phyloP scores from a whole-genome alignment of 2,329 filamentous ascomycete genomes.

The Alternaria sp. region DNA sequence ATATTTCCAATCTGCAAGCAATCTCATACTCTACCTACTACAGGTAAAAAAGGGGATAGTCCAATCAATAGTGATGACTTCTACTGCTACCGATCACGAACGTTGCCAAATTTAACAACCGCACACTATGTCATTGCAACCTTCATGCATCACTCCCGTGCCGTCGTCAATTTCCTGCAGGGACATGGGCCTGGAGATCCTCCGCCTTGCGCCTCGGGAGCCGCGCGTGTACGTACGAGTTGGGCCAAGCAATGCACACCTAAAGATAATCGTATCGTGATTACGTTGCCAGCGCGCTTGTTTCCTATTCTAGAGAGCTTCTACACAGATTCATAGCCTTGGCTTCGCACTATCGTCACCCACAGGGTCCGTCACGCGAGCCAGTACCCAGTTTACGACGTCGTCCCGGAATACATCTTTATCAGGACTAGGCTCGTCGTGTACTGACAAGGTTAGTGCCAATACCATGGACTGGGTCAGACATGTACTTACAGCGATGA shows the following conservation, averaged over 20 bases:
- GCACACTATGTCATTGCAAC: neutral
- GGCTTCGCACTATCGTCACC: slow-evolving; percentile 38
- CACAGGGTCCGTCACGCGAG: slow-evolving; percentile 39
- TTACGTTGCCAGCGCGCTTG: slow-evolving; percentile 13
- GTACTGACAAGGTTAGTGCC: slow-evolving; percentile 37
- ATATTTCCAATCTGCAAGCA: neutral
- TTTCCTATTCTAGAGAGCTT: slow-evolving; percentile 9
- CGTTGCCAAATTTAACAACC: neutral
- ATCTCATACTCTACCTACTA: neutral
- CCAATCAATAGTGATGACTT: neutral
- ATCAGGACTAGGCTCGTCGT: slow-evolving; percentile 45
- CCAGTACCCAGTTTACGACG: slow-evolving; percentile 45
- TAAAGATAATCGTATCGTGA: neutral
- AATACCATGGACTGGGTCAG: neutral
- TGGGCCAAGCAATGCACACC: neutral
- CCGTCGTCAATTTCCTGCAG: slow-evolving; percentile 11
- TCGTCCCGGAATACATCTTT: slow-evolving; percentile 45
- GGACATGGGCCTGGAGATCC: neutral
- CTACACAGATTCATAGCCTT: slow-evolving; percentile 34
- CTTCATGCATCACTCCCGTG: neutral
- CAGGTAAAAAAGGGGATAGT: neutral
- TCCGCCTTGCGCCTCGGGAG: slow-evolving; percentile 11
- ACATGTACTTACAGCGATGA: slow-evolving; percentile 66
- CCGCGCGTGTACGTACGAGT: slow-evolving; percentile 12
- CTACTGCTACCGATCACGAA: neutral